Conservation (phyloP, 352 stramenopile genomes). For the Phytophthora litchii region DNA sequence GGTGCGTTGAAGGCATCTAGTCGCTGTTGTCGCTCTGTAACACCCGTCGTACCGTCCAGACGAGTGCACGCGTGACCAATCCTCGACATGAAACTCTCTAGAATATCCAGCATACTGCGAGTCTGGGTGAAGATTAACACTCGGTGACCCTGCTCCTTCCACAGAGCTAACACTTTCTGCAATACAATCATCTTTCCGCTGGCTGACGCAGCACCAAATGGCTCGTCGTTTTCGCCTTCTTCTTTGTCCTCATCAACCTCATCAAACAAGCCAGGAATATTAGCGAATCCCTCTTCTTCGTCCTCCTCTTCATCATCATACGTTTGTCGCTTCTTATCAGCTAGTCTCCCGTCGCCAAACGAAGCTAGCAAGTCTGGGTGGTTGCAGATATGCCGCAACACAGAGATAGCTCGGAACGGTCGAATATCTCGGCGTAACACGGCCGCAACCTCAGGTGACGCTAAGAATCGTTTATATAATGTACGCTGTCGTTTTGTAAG, state of each 20-base stretch:
- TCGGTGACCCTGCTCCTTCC: slow-evolving; percentile 95
- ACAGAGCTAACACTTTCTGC: slow-evolving; percentile 94
- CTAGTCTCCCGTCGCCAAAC: slow-evolving; percentile 46
- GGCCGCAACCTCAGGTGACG: slow-evolving; percentile 92
- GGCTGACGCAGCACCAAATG: slow-evolving; percentile 59
- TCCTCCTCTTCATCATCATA: slow-evolving; percentile 45
- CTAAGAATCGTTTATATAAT: slow-evolving; percentile 93
- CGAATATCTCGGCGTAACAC: slow-evolving; percentile 86
- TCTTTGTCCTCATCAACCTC: slow-evolving; percentile 28
- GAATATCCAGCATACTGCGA: slow-evolving; percentile 97
- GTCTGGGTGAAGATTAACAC: slow-evolving; percentile 98
- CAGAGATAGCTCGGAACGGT: slow-evolving; percentile 92
- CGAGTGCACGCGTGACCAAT: slow-evolving; percentile 92
- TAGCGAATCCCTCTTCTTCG: slow-evolving; percentile 20
- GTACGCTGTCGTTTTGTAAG: slow-evolving; percentile 89
- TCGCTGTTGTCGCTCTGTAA: slow-evolving; percentile 92
- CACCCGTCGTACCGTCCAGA: slow-evolving; percentile 97
- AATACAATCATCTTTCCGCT: slow-evolving; percentile 98
- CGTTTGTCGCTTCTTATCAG: slow-evolving; percentile 32
- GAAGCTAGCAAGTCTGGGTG: slow-evolving; percentile 94
- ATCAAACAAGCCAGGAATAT: slow-evolving; percentile 18
- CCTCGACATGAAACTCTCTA: slow-evolving; percentile 91
- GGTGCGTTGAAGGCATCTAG: slow-evolving; percentile 97
- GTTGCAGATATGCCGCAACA: slow-evolving; percentile 99
- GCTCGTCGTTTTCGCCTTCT: slow-evolving; percentile 23